phyloP scores from a whole-genome alignment of 2,329 filamentous ascomycete genomes.

The Pseudocercospora macadamiae region DNA sequence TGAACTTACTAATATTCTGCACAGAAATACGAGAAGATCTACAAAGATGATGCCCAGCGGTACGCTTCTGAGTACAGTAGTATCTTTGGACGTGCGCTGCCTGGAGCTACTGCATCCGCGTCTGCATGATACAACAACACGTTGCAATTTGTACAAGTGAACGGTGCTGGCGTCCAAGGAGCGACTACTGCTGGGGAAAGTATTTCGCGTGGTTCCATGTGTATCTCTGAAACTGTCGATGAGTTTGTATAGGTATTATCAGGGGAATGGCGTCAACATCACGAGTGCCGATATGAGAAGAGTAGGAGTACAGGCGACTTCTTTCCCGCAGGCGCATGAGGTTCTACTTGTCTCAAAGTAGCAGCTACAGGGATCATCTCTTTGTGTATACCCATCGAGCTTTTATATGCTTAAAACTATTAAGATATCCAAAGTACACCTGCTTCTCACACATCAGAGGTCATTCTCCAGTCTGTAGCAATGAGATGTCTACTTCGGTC shows the following conservation, averaged over 20 bases:
- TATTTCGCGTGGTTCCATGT: not conserved
- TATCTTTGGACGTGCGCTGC: slow-evolving; percentile 39
- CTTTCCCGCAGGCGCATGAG: not conserved
- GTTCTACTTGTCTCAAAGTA: no score
- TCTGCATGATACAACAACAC: not conserved
- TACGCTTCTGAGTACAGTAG: slow-evolving; percentile 20
- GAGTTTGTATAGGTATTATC: slow-evolving; percentile 4
- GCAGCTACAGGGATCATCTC: no score
- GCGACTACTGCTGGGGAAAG: not conserved
- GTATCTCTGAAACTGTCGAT: not conserved
- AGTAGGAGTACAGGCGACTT: not conserved
- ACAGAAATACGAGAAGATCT: slow-evolving; percentile 25
- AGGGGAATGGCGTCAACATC: no score
- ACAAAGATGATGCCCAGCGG: slow-evolving; percentile 14
- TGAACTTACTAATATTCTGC: not conserved
- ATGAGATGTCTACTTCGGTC: no score
- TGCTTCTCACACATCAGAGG: no score
- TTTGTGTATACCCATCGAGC: not conserved
- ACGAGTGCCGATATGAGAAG: no score
- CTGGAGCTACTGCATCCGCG: not conserved
- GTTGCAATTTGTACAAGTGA: not conserved
- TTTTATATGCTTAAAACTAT: not conserved
- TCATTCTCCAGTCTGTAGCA: no score
- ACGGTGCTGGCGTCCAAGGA: not conserved
- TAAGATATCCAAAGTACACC: not conserved